phyloP scores from a whole-genome alignment of 2,329 filamentous ascomycete genomes.

The Fusarium dimerum region DNA sequence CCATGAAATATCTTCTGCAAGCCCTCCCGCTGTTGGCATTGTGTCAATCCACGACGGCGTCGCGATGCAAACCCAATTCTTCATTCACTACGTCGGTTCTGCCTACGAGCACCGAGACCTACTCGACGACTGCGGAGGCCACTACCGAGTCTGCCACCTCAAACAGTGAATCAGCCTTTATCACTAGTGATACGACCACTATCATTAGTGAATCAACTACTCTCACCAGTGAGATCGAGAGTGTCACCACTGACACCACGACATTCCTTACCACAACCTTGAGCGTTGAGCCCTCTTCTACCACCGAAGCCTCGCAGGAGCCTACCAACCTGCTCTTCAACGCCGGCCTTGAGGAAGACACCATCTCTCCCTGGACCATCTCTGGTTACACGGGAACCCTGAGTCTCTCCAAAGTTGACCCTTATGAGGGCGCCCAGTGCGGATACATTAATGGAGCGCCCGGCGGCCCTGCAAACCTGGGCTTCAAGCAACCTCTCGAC shows the following conservation, averaged over 20 bases:
- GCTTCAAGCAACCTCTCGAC: background rate
- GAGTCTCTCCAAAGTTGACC: background rate
- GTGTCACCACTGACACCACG: background rate
- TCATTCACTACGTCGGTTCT: background rate
- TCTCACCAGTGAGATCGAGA: background rate
- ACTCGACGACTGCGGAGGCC: background rate
- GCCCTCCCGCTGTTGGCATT: background rate
- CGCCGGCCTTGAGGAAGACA: background rate
- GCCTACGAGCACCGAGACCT: background rate
- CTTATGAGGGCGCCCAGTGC: background rate
- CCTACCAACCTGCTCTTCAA: background rate
- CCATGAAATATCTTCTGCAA: conserved; percentile 1
- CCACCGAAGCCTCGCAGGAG: background rate
- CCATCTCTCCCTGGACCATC: background rate
- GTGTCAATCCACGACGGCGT: conserved; percentile 1
- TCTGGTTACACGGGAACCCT: background rate
- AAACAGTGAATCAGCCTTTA: background rate
- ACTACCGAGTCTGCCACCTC: background rate
- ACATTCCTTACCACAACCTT: background rate
- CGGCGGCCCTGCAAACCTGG: background rate
- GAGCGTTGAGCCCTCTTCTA: background rate
- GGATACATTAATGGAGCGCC: background rate
- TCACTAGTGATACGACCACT: background rate
- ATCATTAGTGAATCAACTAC: too few relatives aligned
- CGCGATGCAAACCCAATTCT: conserved; percentile 3